These are phyloP conservation scores for Mycena galericulata DNA, from an alignment of 768 basidiomycete species.

Conservation along the genomic window DNA sequence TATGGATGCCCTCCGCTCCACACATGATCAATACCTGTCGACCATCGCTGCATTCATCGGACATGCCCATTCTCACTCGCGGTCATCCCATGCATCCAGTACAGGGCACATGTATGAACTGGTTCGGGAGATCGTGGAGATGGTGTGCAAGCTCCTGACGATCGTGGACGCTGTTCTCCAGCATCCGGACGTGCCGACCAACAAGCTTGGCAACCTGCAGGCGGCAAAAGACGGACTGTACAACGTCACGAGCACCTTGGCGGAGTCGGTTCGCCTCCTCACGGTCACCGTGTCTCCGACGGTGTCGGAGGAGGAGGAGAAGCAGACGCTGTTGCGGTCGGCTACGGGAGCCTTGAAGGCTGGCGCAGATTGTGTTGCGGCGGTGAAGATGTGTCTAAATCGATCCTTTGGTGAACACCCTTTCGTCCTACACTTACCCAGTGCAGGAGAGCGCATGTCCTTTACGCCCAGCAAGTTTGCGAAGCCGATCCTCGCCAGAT, in stretches of 20 bases:
- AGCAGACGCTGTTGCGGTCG: slow-evolving; percentile 79
- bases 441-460: slow-evolving; percentile 57
- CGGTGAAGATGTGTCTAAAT: slow-evolving; percentile 86
- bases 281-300: slow-evolving; percentile 61
- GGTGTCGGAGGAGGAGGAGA: slow-evolving; percentile 86
- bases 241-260: slow-evolving; percentile 85
- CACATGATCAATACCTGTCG: slow-evolving; percentile 92
- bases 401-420: slow-evolving; percentile 70
- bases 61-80: slow-evolving; percentile 93
- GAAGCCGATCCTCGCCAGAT: slow-evolving; percentile 48
- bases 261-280: slow-evolving; percentile 86
- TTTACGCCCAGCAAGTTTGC: slow-evolving; percentile 64
- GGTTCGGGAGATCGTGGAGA: slow-evolving; percentile 94
- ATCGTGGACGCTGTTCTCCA: slow-evolving; percentile 91
- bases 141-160: slow-evolving; percentile 90
- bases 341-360: slow-evolving; percentile 90
- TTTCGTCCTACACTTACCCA: slow-evolving; percentile 75
- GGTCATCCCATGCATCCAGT: slow-evolving; percentile 90
- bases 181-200: slow-evolving; percentile 75
- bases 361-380: slow-evolving; percentile 88
- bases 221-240: slow-evolving; percentile 86
- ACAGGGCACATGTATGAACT: slow-evolving; percentile 96
- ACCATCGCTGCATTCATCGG: slow-evolving; percentile 98
- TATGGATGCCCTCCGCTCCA: slow-evolving; percentile 80
- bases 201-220: slow-evolving; percentile 74